These are phyloP conservation scores for Scopulariopsis brevicaulis DNA, from an alignment of 2,329 filamentous ascomycete species.

Conservation along the genomic window DNA sequence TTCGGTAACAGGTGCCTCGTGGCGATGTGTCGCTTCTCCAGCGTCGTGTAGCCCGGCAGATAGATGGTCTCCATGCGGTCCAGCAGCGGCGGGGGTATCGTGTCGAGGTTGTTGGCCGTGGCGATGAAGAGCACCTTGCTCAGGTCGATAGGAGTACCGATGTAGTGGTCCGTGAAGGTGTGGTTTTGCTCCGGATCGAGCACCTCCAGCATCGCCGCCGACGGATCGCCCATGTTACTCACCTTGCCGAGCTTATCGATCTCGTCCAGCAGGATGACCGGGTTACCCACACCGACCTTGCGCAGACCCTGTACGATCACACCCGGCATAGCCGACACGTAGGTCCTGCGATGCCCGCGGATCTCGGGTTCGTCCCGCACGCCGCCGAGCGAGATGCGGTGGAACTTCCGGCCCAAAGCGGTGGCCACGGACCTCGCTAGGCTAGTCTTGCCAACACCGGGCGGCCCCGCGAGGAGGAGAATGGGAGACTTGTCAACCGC, in stretches of 20 bases:
- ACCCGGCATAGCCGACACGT: slow-evolving; percentile 98
- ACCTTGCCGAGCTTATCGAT: slow-evolving; percentile 92
- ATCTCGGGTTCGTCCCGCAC: slow-evolving; percentile 97
- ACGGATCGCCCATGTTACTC: slow-evolving; percentile 91
- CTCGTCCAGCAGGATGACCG: slow-evolving; percentile 90
- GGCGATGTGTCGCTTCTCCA: slow-evolving; percentile 95
- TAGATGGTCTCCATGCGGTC: slow-evolving; percentile 97
- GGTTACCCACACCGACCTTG: slow-evolving; percentile 92
- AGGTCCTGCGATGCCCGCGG: slow-evolving; percentile 84
- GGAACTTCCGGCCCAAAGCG: slow-evolving; percentile 88
- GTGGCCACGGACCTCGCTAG: slow-evolving; percentile 87
- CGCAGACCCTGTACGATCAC: slow-evolving; percentile 86
- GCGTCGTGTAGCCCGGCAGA: slow-evolving; percentile 87
- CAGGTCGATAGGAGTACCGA: slow-evolving; percentile 89
- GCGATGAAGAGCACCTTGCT: slow-evolving; percentile 97
- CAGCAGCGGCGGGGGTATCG: slow-evolving; percentile 84
- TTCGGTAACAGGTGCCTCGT: slow-evolving; percentile 90
- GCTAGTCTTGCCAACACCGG: slow-evolving; percentile 92
- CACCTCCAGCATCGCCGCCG: slow-evolving; percentile 95
- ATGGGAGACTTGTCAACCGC: slow-evolving; percentile 96
- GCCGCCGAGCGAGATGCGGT: slow-evolving; percentile 90
- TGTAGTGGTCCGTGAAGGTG: slow-evolving; percentile 89
- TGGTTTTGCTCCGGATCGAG: slow-evolving; percentile 96
- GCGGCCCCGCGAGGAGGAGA: slow-evolving; percentile 81
- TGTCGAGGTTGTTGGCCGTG: slow-evolving; percentile 89